phyloP scores from a whole-genome alignment of 2,329 filamentous ascomycete species.

The Dothideomycetes sp. region DNA sequence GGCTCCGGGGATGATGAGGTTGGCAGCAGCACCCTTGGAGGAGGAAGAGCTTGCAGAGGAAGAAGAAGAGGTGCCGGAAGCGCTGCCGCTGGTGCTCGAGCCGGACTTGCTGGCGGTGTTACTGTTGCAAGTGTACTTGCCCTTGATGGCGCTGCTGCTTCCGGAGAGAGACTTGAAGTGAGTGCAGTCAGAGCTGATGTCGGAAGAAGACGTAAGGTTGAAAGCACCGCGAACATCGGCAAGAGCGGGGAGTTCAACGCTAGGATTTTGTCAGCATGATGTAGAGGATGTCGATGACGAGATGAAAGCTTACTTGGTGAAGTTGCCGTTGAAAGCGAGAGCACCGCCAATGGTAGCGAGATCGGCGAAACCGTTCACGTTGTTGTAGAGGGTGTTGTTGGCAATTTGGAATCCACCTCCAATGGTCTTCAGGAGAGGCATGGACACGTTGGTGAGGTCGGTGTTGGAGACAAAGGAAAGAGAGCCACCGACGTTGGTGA shows the following conservation, averaged over 20 bases:
- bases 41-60: constrained; percentile 11
- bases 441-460: constrained; percentile 59
- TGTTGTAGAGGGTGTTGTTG: constrained; percentile 70
- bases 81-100: constrained; percentile 22
- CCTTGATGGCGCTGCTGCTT: constrained; percentile 30
- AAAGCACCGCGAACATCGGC: constrained; percentile 36
- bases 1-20: constrained; percentile 27
- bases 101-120: constrained; percentile 25
- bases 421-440: constrained; percentile 57
- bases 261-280: constrained; percentile 30
- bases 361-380: constrained; percentile 55
- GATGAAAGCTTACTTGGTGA: constrained; percentile 56
- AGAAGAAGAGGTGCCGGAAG: constrained; percentile 18
- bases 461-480: constrained; percentile 48
- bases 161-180: constrained; percentile 29
- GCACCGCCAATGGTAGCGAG: constrained; percentile 66
- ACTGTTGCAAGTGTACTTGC: constrained; percentile 31
- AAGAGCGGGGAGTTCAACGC: constrained; percentile 55
- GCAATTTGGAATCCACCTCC: constrained; percentile 74
- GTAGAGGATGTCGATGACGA: neutral
- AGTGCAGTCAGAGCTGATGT: constrained; percentile 29
- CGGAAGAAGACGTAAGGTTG: constrained; percentile 36
- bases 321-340: constrained; percentile 75
- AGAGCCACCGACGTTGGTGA: constrained; percentile 53
- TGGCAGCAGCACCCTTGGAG: constrained; percentile 25